Base-by-base conservation (phyloP, 2,329 filamentous ascomycete genomes). In the Cladosporium sp. region DNA sequence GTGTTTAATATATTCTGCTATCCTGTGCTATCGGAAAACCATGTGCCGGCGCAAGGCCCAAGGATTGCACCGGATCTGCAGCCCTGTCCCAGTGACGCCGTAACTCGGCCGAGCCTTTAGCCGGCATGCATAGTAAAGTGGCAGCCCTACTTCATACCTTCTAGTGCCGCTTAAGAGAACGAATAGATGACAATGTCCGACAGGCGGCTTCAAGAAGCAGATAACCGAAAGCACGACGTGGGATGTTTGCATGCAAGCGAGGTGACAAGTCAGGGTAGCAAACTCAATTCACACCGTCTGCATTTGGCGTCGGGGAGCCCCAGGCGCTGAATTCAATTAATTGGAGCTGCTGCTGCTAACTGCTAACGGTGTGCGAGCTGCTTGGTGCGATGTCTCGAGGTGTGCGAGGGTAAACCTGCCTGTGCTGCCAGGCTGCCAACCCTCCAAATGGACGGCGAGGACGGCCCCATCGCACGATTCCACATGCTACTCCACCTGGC, bases 171-270 rank as follows among this genome's bases (percentile, higher is more conserved):
- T 38, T 18, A n/a, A 34, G 30, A 15, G 18, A 41, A 36, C 10
- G 10, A 58, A 41, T n/a, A 58, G 2, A 55, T 55, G 52, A 55
- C 12, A 10, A 34, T 30, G 10, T n/a, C 2, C 21, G 52, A 47
- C 30, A 3, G 49, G 18, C 52, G n/a, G n/a, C 10, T 55, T 18
- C 28, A n/a, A 15, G 10, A n/a, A n/a, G 28, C 28, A 32, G 52
- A 21, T 18, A 21, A 34, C 15, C n/a, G 52, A 55, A 4, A 55
- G 14, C 12, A 11, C 26, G 52, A 21, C 52, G 52, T 55, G 28
- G 51, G 28, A 55, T 55, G 52, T 34, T 12, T 58, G 32, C 55
- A 36, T 58, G 55, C 55, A 58, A 58, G 55, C 55, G 55, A 58
- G 34, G 18, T 24, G 18, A 34, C 28, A 6, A 58, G 34, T 15